Base-by-base conservation (phyloP, 1,139 yeast species). In the Magnusiomyces fungicola region DNA sequence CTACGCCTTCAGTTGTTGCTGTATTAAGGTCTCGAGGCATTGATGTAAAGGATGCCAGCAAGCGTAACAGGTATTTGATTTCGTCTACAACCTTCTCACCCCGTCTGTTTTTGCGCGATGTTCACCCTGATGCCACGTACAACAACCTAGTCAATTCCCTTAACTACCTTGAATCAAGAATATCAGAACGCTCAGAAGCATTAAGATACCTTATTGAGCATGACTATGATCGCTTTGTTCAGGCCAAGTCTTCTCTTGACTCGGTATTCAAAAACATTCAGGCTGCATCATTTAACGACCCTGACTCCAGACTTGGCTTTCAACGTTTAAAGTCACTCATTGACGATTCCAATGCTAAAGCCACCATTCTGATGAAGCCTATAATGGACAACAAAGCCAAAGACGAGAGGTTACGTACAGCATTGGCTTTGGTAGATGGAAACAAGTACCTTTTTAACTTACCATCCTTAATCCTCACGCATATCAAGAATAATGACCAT, bases 41-140 rank as follows among this genome's bases (percentile, higher is more conserved):
- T 22, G 63, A 62, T 45, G 58, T 61, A 10, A 61, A 59, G 27
- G 60, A 63, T 34, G 58, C 58, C 1, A 46, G 53, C 2, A 45
- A 56, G 5, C 56, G 69, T 36, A 69, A 73, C 50, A 74, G 78
- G 55, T 87, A 76, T 65, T 69, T 87, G 56, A 80, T 88, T 37
- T 80, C 84, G 33, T 82, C 89, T 2, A 83, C 85, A 55, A 70
- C 75, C 42, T 90, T 90, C 70, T 80, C 83, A 57, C 80, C 95
- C 2, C 78, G 79, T 51, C 72, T 75, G 50, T 90, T 82, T 62
- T 68, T 90, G 55, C 76, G 83, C 30, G 78, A 80, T 12, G 74
- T 89, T 3, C 96, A 89, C 62, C 71, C 75, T 10, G 80, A 80
- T 42, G 84, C 89, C 33, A 74, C 90, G 0, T 81, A 83, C 50